These are phyloP conservation scores for Podila verticillata DNA, from an alignment of 192 early-diverging fungal species.

Conservation along the genomic window DNA sequence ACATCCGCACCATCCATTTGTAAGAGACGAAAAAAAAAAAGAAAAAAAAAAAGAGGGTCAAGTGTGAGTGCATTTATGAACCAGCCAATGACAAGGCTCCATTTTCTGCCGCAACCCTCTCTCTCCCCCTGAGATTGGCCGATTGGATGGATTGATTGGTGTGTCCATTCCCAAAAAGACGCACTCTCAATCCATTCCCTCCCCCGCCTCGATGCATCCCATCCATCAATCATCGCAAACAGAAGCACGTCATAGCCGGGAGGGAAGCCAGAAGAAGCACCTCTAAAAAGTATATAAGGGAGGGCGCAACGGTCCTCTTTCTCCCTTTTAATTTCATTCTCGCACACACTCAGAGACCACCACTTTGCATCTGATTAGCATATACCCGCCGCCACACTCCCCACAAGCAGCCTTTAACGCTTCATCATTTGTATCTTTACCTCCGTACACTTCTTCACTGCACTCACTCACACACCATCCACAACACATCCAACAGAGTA, in stretches of 20 bases:
- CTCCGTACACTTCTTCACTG: not conserved
- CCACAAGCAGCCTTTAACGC: not conserved
- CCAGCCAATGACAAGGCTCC: constrained; percentile 1
- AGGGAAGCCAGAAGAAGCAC: not conserved
- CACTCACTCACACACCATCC: not conserved
- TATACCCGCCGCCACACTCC: not conserved
- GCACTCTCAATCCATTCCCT: too few species aligned
- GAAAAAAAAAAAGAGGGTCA: not conserved
- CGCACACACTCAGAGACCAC: not conserved
- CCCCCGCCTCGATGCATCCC: too few species aligned
- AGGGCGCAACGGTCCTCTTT: not conserved
- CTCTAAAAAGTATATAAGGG: not conserved
- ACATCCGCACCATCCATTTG: not conserved
- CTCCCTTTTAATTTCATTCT: not conserved
- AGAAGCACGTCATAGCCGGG: not conserved
- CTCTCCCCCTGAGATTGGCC: too few species aligned
- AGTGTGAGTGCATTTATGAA: constrained; percentile 2
- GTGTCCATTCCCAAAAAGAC: too few species aligned
- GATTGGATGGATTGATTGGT: too few species aligned
- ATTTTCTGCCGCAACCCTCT: not conserved
- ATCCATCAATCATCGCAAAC: constrained; percentile 1
- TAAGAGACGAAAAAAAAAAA: not conserved
- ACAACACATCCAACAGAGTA: too few species aligned
- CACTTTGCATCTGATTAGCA: not conserved
- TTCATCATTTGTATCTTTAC: not conserved